Conservation (phyloP, 176 grass and related monocot species). For the Coix lacrymajobi region DNA sequence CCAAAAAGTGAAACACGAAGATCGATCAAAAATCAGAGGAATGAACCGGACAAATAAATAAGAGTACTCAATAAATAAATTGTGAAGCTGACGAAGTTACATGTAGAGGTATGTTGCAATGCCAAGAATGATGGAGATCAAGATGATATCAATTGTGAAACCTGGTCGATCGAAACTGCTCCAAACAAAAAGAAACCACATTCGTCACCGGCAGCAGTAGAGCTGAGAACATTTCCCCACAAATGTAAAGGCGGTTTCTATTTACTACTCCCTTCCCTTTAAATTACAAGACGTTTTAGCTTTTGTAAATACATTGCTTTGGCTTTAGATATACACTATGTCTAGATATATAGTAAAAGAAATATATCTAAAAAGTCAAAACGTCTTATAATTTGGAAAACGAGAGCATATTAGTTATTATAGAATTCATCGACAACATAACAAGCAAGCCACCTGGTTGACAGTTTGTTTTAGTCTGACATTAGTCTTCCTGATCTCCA, state of each 20-base stretch:
- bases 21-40: not conserved
- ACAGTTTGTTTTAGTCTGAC: slow-evolving; percentile 83
- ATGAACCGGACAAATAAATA: not conserved
- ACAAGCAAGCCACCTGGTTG: slow-evolving; percentile 37
- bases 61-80: too few relatives aligned
- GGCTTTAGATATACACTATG: too few relatives aligned
- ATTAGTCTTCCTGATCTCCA: slow-evolving; percentile 84
- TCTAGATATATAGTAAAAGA: too few relatives aligned
- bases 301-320: too few relatives aligned
- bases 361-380: too few relatives aligned
- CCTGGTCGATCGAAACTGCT: slow-evolving; percentile 76
- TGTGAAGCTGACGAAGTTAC: slow-evolving; percentile 18
- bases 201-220: not conserved
- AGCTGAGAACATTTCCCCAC: not conserved
- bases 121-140: slow-evolving; percentile 82
- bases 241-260: too few relatives aligned
- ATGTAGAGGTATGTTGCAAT: slow-evolving; percentile 86
- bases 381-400: too few relatives aligned
- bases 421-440: not conserved
- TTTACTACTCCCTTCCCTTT: too few relatives aligned
- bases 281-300: too few relatives aligned
- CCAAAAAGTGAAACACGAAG: not conserved
- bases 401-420: not conserved
- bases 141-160: slow-evolving; percentile 74
- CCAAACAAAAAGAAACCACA: not conserved